Conservation (phyloP, 2,329 filamentous ascomycete genomes). For the Claviceps purpurea region DNA sequence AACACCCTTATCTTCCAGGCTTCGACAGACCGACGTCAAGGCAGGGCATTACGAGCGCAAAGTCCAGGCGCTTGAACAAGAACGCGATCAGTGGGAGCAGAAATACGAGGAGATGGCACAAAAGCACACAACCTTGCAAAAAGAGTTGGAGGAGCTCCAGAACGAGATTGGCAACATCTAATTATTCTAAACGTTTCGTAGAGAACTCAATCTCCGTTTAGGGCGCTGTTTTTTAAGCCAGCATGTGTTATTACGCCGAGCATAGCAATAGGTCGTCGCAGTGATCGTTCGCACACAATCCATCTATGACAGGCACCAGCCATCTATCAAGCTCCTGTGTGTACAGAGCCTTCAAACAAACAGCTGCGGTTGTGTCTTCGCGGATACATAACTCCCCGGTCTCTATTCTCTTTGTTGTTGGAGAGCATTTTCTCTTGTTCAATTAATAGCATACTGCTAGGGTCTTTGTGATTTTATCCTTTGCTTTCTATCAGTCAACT, state of each 20-base stretch:
- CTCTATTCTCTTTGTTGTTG: not conserved
- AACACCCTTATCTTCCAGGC: constrained; percentile 39
- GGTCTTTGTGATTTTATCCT: constrained; percentile 41
- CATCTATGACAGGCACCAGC: constrained; percentile 15
- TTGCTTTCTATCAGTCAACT: constrained; percentile 56
- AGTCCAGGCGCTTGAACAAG: constrained; percentile 86
- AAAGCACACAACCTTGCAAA: constrained; percentile 73
- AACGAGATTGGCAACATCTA: constrained; percentile 88
- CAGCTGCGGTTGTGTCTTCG: constrained; percentile 15
- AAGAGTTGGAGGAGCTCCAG: constrained; percentile 86
- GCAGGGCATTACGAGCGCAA: constrained; percentile 98
- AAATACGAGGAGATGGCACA: constrained; percentile 97
- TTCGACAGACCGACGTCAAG: constrained; percentile 98
- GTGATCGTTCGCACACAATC: constrained; percentile 11
- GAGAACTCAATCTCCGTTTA: constrained; percentile 9
- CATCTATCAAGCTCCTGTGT: constrained; percentile 17
- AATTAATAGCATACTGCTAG: not conserved
- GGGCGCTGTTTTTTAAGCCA: not conserved
- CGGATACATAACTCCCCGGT: constrained; percentile 15
- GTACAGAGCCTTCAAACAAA: constrained; percentile 13
- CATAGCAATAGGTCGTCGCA: not conserved
- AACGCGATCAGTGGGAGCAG: constrained; percentile 86
- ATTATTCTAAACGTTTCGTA: constrained; percentile 16
- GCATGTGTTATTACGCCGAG: not conserved
- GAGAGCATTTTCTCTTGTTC: not conserved